These are phyloP conservation scores for Spirogloea muscicola DNA, from an alignment of 139 green algal genomes.

Conservation along the genomic window DNA sequence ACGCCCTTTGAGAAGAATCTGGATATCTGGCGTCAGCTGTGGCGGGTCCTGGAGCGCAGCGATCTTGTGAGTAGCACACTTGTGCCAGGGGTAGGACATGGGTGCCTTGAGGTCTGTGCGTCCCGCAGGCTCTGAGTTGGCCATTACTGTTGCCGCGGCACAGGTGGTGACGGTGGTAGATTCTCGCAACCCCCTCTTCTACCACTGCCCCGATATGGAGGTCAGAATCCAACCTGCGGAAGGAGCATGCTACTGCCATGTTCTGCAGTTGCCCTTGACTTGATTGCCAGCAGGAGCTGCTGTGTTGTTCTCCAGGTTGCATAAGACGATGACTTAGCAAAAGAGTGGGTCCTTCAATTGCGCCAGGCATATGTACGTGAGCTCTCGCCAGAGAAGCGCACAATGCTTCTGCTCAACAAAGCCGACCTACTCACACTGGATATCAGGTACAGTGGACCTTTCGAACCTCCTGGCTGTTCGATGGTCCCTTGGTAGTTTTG, in stretches of 20 bases:
- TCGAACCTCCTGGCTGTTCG: no score
- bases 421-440: constrained; percentile 80
- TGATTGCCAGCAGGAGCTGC: no score
- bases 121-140: no score
- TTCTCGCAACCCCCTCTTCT: constrained; percentile 87
- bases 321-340: no score
- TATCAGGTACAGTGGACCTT: constrained; percentile 11
- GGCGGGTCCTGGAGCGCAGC: constrained; percentile 90
- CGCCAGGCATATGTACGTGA: constrained; percentile 64
- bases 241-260: not conserved
- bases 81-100: no score
- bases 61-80: constrained; percentile 86
- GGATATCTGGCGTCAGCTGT: constrained; percentile 98
- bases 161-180: constrained; percentile 82
- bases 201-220: constrained; percentile 80
- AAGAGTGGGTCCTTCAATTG: no score
- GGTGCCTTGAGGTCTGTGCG: no score
- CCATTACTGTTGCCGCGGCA: no score
- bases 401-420: constrained; percentile 95
- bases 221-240: constrained; percentile 14
- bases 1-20: constrained; percentile 99
- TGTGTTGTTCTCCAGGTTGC: no score
- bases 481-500: no score
- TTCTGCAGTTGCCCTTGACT: not conserved
- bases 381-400: constrained; percentile 62